Percentiles rank a stretch among this genome's conserved stretches.
These are phyloP conservation scores for Calonectria honghensis DNA, from an alignment of 2,329 filamentous ascomycete genomes.

Conservation along the genomic window DNA sequence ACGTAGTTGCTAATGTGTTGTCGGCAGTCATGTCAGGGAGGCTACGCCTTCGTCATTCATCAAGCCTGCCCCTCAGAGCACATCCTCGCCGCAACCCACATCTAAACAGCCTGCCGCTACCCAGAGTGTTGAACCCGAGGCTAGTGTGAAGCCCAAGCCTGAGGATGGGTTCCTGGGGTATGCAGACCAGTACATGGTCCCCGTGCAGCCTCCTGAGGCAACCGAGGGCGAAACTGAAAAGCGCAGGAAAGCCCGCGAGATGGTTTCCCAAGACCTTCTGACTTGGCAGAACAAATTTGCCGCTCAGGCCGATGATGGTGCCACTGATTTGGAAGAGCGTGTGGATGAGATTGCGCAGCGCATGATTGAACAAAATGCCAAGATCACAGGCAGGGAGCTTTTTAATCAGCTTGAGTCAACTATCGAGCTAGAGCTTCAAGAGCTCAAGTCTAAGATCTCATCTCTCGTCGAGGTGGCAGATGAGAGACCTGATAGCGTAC, in stretches of 20 bases:
- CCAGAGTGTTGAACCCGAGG: slow-evolving; percentile 39
- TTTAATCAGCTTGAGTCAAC: slow-evolving; percentile 81
- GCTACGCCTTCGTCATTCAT: slow-evolving; percentile 59
- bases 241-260: slow-evolving; percentile 76
- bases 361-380: slow-evolving; percentile 78
- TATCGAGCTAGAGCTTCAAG: slow-evolving; percentile 77
- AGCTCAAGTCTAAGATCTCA: slow-evolving; percentile 81
- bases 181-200: slow-evolving; percentile 55
- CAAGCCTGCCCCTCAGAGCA: slow-evolving; percentile 59
- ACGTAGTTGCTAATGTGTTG: slow-evolving; percentile 31
- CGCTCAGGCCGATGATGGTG: slow-evolving; percentile 88
- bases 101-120: slow-evolving; percentile 45
- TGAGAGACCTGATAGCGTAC: slow-evolving; percentile 62
- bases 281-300: slow-evolving; percentile 93
- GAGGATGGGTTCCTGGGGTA: slow-evolving; percentile 55
- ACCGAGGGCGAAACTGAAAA: slow-evolving; percentile 71
- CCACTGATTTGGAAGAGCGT: slow-evolving; percentile 81
- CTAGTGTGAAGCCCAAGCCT: background rate
- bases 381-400: slow-evolving; percentile 79
- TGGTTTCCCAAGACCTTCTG: slow-evolving; percentile 85
- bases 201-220: slow-evolving; percentile 66
- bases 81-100: slow-evolving; percentile 58
- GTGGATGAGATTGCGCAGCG: slow-evolving; percentile 74
- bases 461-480: slow-evolving; percentile 75
- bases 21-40: slow-evolving; percentile 50